Base-by-base conservation (phyloP, 176 grass and related monocot genomes). In the Pharus latifolius region DNA sequence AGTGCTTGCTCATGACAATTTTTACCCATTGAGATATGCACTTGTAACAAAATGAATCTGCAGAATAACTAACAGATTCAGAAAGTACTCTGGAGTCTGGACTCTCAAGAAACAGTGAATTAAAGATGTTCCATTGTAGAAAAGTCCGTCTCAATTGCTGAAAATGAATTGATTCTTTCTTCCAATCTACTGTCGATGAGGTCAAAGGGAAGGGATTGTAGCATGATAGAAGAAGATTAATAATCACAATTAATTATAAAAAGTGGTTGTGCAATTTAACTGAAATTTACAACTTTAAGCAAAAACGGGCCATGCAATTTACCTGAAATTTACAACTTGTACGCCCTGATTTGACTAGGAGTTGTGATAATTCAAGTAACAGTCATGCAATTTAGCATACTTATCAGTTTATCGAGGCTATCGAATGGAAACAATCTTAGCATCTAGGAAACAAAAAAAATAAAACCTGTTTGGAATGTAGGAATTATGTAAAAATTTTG, bases 11-110 rank as follows among this genome's bases (percentile, higher is more conserved):
- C 11, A 24, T 31, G 41, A 84, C 81, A 37, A 85, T 67, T 57
- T 51, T 85, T 29, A 85, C 49, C 89, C 89, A 92, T 12, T 85
- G 77, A 19, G 24, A 46, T 51, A 92, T 82, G 33, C 89, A 92
- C 16, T 63, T 73, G 60, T 79, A 88, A 59, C 89, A 88, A 66
- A 88, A 92, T 0, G 81, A 73, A 82, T 92, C 89, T 92, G 81
- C 63, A 68, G 18, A 76, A 74, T 14, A 64, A 29, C 14, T 57
- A 48, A 1, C 2, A 46, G 5, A 27, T 16, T 64, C 56, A 69
- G 58, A 41, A 47, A 69, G 0, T 11, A 59, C 13, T 12, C 30
- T 55, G 40, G 71, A 62, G 37, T 53, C 68, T 49, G 6, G 73
- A 37, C 4, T 29, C n/a, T n/a, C n/a, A n/a, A n/a, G n/a, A n/a